phyloP scores from a whole-genome alignment of 371 early-diverging fungal species.

The Coemansia sp. region DNA sequence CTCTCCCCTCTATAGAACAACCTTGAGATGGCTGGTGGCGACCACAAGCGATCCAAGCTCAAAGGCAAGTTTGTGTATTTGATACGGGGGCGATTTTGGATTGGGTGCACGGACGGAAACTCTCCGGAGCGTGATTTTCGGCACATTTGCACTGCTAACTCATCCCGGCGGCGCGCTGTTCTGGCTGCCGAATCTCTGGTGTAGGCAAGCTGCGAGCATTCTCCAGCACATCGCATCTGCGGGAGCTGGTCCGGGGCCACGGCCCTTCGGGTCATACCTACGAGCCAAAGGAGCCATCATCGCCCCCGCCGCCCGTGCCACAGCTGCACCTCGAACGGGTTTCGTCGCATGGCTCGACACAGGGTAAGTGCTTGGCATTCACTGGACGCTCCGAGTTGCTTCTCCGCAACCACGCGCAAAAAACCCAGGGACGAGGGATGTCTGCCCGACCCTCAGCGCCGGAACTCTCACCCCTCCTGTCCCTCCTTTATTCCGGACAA shows the following conservation, averaged over 20 bases:
- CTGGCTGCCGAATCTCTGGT: background rate
- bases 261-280: conserved; percentile 9
- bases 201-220: conserved; percentile 50
- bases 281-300: conserved; percentile 14
- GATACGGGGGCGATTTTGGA: conserved; percentile 1
- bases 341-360: conserved; percentile 22
- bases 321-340: conserved; percentile 18
- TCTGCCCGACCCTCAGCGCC: background rate
- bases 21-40: conserved; percentile 20
- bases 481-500: background rate
- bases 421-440: background rate
- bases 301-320: conserved; percentile 43
- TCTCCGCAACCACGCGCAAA: background rate
- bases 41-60: conserved; percentile 32
- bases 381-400: background rate
- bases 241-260: conserved; percentile 43
- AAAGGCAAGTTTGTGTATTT: conserved; percentile 32
- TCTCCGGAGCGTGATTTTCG: background rate
- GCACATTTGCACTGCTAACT: background rate
- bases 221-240: conserved; percentile 48
- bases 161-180: background rate
- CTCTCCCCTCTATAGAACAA: background rate
- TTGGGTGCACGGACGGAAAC: background rate
- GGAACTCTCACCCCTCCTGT: background rate
- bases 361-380: conserved; percentile 18